phyloP scores from a whole-genome alignment of 345 rosid genomes.

The Noccaea caerulescens region DNA sequence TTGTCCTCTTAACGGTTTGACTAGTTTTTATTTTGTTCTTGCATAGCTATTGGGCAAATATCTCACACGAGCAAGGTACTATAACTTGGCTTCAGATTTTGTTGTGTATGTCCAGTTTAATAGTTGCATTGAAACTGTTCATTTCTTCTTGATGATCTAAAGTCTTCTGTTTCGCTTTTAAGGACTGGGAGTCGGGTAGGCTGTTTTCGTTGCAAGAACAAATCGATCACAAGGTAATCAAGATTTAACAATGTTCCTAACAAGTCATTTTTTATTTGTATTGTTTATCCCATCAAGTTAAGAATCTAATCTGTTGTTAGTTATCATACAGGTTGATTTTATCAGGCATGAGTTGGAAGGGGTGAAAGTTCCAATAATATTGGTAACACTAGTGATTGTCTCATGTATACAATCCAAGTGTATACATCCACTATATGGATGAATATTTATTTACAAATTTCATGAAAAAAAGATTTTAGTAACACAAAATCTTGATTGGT shows the following conservation, averaged over 20 bases:
- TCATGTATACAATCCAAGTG: neutral
- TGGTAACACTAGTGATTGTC: conserved; percentile 46
- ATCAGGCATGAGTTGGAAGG: conserved; percentile 62
- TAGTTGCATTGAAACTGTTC: conserved; percentile 15
- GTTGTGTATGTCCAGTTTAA: neutral
- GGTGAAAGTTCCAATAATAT: conserved; percentile 60
- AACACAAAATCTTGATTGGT: conserved; percentile 27
- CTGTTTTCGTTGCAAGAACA: conserved; percentile 81
- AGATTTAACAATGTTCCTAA: neutral
- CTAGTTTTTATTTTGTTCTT: conserved; percentile 20
- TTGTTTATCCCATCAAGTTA: conserved; percentile 1
- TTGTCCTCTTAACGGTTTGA: conserved; percentile 8
- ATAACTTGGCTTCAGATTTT: neutral
- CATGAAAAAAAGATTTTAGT: no score
- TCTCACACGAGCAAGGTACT: conserved; percentile 78
- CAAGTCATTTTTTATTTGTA: neutral
- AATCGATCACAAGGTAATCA: conserved; percentile 76
- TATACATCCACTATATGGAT: neutral
- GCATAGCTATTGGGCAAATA: conserved; percentile 68
- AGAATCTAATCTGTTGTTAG: conserved; percentile 26
- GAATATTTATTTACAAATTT: no score
- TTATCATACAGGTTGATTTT: conserved; percentile 64
- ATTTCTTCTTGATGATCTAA: conserved; percentile 2
- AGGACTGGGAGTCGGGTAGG: conserved; percentile 76
- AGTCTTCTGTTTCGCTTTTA: conserved; percentile 9